Conservation (phyloP, 106 monocot genomes). For the Hemerocallis citrina region DNA sequence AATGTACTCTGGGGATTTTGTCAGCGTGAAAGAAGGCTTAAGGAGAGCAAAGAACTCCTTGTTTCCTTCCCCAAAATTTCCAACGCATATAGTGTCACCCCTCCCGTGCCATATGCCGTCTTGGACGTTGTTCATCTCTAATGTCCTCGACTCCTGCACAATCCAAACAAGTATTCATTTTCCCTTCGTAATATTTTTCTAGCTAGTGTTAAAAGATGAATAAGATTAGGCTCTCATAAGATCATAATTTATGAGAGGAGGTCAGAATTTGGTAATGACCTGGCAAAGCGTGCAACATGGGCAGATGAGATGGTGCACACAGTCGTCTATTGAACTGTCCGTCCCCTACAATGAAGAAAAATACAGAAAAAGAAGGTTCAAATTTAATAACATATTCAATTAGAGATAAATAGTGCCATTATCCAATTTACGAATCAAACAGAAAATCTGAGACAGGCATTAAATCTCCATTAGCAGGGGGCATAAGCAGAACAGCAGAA, state of each 20-base stretch:
- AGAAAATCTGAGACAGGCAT: too few relatives aligned
- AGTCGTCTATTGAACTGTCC: conserved; percentile 50
- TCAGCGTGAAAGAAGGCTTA: conserved; percentile 20
- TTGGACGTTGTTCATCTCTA: conserved; percentile 93
- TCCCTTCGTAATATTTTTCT: not conserved
- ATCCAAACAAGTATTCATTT: conserved; percentile 3
- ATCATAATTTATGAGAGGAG: not conserved
- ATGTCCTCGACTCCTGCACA: conserved; percentile 71
- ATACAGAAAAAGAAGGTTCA: not conserved
- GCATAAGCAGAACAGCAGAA: too few relatives aligned
- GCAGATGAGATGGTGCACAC: conserved; percentile 54
- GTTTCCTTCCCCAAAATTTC: conserved; percentile 43
- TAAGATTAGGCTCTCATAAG: too few relatives aligned
- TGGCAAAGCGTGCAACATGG: conserved; percentile 77
- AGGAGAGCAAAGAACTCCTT: conserved; percentile 25
- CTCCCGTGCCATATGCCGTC: conserved; percentile 83
- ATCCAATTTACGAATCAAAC: too few relatives aligned
- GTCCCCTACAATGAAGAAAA: conserved; percentile 52
- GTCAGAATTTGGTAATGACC: conserved; percentile 27
- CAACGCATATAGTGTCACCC: conserved; percentile 79
- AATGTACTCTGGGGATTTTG: conserved; percentile 34
- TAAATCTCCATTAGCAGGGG: too few relatives aligned
- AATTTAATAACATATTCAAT: too few relatives aligned
- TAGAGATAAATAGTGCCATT: too few relatives aligned
- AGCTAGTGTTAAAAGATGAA: not conserved